These are phyloP conservation scores for Gossypium schwendimanii DNA, from an alignment of 441 rosid genomes.

Conservation along the genomic window DNA sequence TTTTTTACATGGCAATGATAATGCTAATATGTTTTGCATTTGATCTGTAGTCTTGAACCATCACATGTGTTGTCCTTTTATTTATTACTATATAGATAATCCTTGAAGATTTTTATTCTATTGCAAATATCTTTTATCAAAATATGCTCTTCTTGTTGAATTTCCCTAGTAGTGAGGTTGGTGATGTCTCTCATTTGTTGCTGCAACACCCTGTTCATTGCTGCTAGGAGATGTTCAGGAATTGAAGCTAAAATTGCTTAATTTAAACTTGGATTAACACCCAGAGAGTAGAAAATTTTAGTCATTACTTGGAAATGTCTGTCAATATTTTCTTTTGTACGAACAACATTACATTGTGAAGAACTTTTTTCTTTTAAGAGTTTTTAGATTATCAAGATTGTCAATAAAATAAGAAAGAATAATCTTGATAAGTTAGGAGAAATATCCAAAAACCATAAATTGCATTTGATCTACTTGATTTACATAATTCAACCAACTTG, in stretches of 20 bases:
- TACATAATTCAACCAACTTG: too few relatives aligned
- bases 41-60: not conserved
- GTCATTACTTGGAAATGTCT: too few relatives aligned
- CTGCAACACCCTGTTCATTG: not conserved
- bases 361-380: too few relatives aligned
- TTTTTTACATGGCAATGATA: too few relatives aligned
- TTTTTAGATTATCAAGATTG: too few relatives aligned
- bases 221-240: not conserved
- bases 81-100: not conserved
- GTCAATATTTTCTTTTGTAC: too few relatives aligned
- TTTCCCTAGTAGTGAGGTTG: not conserved
- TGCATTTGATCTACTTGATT: too few relatives aligned
- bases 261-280: not conserved
- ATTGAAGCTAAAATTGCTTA: not conserved
- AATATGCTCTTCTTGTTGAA: not conserved
- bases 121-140: not conserved
- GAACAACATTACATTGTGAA: too few relatives aligned
- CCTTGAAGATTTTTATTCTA: not conserved
- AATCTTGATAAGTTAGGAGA: too few relatives aligned
- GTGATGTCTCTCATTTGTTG: not conserved
- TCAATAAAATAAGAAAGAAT: too few relatives aligned
- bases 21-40: not conserved
- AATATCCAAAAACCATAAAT: too few relatives aligned
- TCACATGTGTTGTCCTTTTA: not conserved
- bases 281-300: not conserved